Base-by-base conservation (phyloP, 1,284 basidiomycete genomes). In the Boletus semigastroideus region DNA sequence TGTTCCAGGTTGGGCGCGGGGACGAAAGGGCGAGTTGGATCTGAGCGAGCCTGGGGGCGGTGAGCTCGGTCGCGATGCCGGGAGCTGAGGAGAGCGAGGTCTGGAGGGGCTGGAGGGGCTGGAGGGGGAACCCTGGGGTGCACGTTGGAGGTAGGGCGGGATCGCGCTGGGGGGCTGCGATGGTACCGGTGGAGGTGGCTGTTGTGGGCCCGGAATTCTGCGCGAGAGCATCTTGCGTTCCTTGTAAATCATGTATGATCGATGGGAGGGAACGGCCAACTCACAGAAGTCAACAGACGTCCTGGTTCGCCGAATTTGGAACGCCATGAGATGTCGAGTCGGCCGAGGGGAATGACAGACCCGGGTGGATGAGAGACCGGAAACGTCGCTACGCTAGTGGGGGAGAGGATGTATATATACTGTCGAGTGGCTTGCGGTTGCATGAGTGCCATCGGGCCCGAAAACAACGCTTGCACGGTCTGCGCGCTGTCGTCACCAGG, bases 281-380 rank as follows among this genome's bases (percentile, higher is more conserved):
- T 51, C 59, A 72, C 81, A 4, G 90, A 92, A 6, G 92, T 95
- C 42, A 93, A 71, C 17, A 95, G 73, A 42, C 89, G 78, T 1
- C 92, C 92, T 17, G 85, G 88, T 70, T 93, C 89, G 10, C 90
- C 89, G 58, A 84, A 88, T 14, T 82, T 80, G 14, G 88, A 88
- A 41, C 84, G 75, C 92, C 92, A 95, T 2, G 83, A 80, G 33
- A 95, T 85, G 60, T 93, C 89, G 11, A 95, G 75, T 54, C 88
- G 76, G 19, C 92, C 92, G 2, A 95, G 78, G 4, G 90, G 80
- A 16, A 94, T 78, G 36, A 86, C 75, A 27, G 78, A 79, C 3
- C 92, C 92, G 0, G 89, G 84, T 1, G 77, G 61, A 62, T 80
- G 78, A 4, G 68, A 60, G 0, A 78, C 66, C 12, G 84, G 82